Base-by-base conservation (phyloP, 1,284 basidiomycete genomes). In the Anthracocystis setariae region DNA sequence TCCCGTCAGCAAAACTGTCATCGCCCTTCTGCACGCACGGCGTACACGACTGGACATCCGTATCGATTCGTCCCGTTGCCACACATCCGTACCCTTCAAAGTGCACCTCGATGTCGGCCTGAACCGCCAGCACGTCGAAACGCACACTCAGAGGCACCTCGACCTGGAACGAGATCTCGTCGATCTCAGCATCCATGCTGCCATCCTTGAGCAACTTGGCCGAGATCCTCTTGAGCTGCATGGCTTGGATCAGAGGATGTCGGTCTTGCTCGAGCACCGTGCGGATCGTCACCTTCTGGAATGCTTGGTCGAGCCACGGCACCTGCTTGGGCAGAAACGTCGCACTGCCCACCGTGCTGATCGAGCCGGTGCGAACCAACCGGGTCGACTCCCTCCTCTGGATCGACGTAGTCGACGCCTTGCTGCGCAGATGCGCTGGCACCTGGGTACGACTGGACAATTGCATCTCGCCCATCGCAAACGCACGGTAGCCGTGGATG, bases 301-400 rank as follows among this genome's bases (percentile, higher is more conserved):
- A 67, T 7, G 77, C 75, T 29, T 61, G 51, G 43, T 79, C 75
- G 12, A 79, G 55, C 77, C 77, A 79, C 3, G 73, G 63, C 24
- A 79, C 71, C 24, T 71, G 59, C 45, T 64, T 69, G 17, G 60
- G 61, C 24, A 48, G 29, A 17, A 66, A 57, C 4, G 53, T 37
- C 2, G 57, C 47, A 37, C 54, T 58, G 40, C 35, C 33, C 5
- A 60, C 52, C 0, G 53, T 59, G 46, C 63, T 66, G 15, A 58
- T 39, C 5, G 50, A 54, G 7, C 46, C 57, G n/a, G 47, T 56
- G 15, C 60, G 29, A 5, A 37, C 18, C 7, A 51, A 51, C 20
- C 47, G 53, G n/a, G 18, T 17, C 4, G 63, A 44, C 8, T 42
- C 46, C 7, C 40, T 21, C 18, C 42, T 44, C 25, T 56, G 50